Evolutionary conservation across 2,329 filamentous ascomycete species (phyloP).

Genomic region (Aphanocladium album): DNA sequence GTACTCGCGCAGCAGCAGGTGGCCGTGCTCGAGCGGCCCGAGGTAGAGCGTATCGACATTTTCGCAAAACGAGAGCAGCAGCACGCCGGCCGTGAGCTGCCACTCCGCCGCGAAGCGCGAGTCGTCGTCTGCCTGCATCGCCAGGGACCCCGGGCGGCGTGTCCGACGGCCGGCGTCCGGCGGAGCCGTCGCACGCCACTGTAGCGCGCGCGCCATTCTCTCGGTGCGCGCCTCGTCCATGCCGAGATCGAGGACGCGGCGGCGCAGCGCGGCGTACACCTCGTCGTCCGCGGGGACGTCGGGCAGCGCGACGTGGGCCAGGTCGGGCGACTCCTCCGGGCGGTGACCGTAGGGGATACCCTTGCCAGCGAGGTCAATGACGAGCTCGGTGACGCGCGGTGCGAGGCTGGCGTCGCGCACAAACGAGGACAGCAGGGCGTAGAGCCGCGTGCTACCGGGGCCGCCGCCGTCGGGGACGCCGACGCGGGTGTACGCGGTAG

Average conservation of each 20-base stretch:
- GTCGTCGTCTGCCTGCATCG: not conserved
- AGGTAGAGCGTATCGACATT: not conserved
- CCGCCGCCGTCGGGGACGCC: not conserved
- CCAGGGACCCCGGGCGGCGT: not conserved
- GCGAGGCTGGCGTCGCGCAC: not conserved
- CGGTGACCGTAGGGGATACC: not conserved
- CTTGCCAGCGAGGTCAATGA: not conserved
- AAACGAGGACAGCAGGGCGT: not conserved
- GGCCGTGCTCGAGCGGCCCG: not conserved
- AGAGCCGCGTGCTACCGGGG: not conserved
- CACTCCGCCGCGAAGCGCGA: not conserved
- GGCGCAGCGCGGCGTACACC: not conserved
- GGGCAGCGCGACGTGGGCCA: not conserved
- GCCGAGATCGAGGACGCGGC: not conserved
- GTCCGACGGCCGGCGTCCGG: not conserved
- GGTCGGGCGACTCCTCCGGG: not conserved
- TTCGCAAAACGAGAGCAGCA: not conserved
- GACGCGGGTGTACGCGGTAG: not conserved
- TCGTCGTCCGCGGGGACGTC: not conserved
- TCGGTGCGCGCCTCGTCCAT: not conserved
- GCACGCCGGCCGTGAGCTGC: not conserved
- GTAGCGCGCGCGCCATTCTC: not conserved
- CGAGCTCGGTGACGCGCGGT: not conserved
- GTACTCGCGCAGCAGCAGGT: not conserved
- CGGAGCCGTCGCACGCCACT: not conserved